Percentiles rank a stretch among this genome's conserved stretches.
Conservation (phyloP, 2,329 filamentous ascomycete species). For the Aspergillus eucalypticola region DNA sequence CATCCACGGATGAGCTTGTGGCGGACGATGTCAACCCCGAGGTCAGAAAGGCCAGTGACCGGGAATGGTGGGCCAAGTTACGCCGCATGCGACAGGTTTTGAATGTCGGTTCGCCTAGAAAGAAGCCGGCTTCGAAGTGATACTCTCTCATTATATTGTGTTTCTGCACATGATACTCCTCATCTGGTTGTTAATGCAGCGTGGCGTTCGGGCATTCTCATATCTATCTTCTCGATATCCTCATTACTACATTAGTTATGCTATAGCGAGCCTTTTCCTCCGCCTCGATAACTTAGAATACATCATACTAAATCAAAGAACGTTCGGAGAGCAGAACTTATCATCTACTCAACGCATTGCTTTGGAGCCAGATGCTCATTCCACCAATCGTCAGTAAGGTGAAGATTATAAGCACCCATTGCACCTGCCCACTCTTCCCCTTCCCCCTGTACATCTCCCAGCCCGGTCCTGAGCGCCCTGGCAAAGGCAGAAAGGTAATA, state of each 20-base stretch:
- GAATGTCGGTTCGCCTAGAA: slow-evolving; percentile 62
- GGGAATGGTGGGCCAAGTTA: slow-evolving; percentile 71
- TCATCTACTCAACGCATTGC: neutral
- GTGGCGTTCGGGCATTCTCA: slow-evolving; percentile 19
- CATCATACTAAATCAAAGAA: neutral
- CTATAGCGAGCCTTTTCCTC: neutral
- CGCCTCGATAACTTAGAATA: neutral
- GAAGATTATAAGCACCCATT: neutral
- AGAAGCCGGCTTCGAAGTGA: slow-evolving; percentile 23
- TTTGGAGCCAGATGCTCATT: neutral
- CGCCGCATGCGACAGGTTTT: slow-evolving; percentile 71
- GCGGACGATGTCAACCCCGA: slow-evolving; percentile 43
- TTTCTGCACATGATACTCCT: neutral
- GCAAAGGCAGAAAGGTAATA: slow-evolving; percentile 17
- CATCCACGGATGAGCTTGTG: slow-evolving; percentile 19
- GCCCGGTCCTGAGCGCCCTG: slow-evolving; percentile 11
- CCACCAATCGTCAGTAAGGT: neutral
- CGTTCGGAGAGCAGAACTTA: neutral
- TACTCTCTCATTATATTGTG: neutral
- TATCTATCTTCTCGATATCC: slow-evolving; percentile 1
- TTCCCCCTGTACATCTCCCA: slow-evolving; percentile 15
- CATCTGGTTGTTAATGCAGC: slow-evolving; percentile 11
- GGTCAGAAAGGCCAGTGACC: slow-evolving; percentile 62
- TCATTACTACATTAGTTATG: slow-evolving; percentile 2
- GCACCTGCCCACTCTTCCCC: neutral